Evolutionary conservation across 2,329 filamentous ascomycete species (phyloP).

Genomic region (Chalara sp.): DNA sequence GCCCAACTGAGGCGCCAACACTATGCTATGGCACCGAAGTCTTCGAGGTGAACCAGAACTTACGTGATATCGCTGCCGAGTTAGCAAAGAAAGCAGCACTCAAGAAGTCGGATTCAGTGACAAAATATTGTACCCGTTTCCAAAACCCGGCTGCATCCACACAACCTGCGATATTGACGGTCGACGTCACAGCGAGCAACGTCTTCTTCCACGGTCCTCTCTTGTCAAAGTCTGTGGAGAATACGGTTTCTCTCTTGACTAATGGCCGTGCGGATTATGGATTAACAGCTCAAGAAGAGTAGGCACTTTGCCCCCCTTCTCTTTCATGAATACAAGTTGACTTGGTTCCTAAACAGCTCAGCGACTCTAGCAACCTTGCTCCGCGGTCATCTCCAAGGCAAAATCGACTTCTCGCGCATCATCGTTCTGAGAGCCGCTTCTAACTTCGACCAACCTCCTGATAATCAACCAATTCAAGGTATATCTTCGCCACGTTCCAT

Average conservation of each 20-base stretch:
- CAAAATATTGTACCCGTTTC: conserved; percentile 48
- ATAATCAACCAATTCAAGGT: conserved; percentile 44
- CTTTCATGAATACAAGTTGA: neutral
- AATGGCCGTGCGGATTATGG: conserved; percentile 62
- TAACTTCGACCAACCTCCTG: conserved; percentile 63
- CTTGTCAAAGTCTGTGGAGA: conserved; percentile 55
- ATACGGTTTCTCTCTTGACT: conserved; percentile 54
- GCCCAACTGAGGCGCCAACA: conserved; percentile 46
- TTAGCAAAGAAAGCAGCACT: conserved; percentile 45
- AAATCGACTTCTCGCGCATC: conserved; percentile 58
- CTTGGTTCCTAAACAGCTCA: neutral
- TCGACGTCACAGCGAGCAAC: conserved; percentile 62
- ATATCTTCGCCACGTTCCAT: conserved; percentile 31
- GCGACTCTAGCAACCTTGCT: conserved; percentile 58
- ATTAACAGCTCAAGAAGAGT: conserved; percentile 66
- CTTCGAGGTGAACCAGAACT: conserved; percentile 53
- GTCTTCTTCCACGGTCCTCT: conserved; percentile 61
- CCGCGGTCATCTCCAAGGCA: conserved; percentile 45
- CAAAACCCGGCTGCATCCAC: neutral
- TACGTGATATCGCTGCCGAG: conserved; percentile 39
- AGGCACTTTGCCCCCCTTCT: conserved; percentile 20
- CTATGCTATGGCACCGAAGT: conserved; percentile 61
- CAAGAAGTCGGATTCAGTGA: conserved; percentile 39
- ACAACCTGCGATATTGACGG: conserved; percentile 36
- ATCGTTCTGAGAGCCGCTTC: conserved; percentile 61